Evolutionary conservation across 75 land plant species (phyloP), one percentile per base, ranked within the genome.

Genomic region (Cupressus sempervirens): DNA sequence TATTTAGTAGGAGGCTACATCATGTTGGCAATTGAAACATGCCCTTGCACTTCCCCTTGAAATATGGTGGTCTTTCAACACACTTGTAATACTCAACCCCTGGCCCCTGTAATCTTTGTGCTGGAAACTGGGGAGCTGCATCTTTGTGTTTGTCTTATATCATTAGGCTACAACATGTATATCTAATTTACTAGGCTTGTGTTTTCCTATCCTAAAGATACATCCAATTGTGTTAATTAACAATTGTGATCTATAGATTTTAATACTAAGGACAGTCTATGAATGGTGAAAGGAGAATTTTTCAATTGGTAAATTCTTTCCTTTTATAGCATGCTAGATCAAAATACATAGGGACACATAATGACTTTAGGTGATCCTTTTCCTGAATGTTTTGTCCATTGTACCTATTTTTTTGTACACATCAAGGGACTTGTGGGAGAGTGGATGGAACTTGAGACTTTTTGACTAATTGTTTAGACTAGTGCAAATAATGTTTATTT

Each of bases 381-480:
- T 62, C 23, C 1, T 62, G 8, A 7, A 58, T 58, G 67, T 56
- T 82, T 43, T 26, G 76, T 20, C 32, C 12, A 32, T 12, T 36
- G 79, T 40, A 18, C 54, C 13, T 54, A 50, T 68, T 67, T 32
- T n/a, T 76, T 68, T 13, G 67, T 62, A 62, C 7, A 26, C 20
- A 20, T 6, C 62, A 86, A 65, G 9, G 16, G 14, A 46, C 26
- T 2, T 2, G 20, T 46, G 58, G 40, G 36, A 36, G 12, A 34
- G 84, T 36, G 52, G 87, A n/a, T n/a, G 81, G 48, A 79, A 4
- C 48, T 79, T 79, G n/a, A 26, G 26, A 36, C 26, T 45, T n/a
- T 79, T 79, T 45, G 32, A 79, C 46, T 30, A 79, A 79, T 43
- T 23, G 3, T 79, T 11, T 79, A 40, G 15, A 45, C 32, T 40